A percentile compares a stretch with the other conserved stretches of the same genome.
Evolutionary conservation across 1,284 basidiomycete genomes (phyloP).

Genomic region (Fomes fomentarius): DNA sequence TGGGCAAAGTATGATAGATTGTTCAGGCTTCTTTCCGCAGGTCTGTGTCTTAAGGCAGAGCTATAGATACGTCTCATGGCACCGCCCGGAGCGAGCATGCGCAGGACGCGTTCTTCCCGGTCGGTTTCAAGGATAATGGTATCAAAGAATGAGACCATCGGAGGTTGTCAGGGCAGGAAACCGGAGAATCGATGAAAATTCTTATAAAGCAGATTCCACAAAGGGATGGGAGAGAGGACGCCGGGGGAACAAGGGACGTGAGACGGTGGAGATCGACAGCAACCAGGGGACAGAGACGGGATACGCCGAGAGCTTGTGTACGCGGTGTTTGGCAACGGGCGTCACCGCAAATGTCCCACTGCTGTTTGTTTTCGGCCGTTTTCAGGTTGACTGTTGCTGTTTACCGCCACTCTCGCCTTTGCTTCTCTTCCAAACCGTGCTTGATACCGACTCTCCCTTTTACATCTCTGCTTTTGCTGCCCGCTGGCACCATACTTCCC

Average conservation of each 20-base stretch:
- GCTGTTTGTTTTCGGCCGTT: constrained; percentile 9
- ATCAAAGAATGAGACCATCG: neutral
- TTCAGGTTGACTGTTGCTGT: neutral
- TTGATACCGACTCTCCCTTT: neutral
- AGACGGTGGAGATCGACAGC: constrained; percentile 2
- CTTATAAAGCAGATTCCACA: neutral
- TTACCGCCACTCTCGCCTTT: neutral
- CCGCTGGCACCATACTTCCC: neutral
- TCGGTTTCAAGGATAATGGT: neutral
- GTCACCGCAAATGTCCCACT: neutral
- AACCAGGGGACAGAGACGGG: constrained; percentile 2
- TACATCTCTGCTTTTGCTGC: neutral
- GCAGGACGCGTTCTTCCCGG: neutral
- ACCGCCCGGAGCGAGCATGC: neutral
- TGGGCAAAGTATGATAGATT: neutral
- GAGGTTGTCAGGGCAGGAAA: neutral
- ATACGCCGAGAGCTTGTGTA: constrained; percentile 13
- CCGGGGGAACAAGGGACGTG: neutral
- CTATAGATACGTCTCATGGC: neutral
- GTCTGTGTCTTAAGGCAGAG: neutral
- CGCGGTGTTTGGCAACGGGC: constrained; percentile 18
- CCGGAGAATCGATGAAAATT: neutral
- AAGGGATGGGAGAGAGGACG: neutral
- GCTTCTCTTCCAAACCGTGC: neutral
- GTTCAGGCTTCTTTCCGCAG: neutral